A percentile compares a stretch with the other conserved stretches of the same genome.
These are phyloP conservation scores for Rubus idaeus DNA, from an alignment of 306 rosid genomes.

Conservation along the genomic window DNA sequence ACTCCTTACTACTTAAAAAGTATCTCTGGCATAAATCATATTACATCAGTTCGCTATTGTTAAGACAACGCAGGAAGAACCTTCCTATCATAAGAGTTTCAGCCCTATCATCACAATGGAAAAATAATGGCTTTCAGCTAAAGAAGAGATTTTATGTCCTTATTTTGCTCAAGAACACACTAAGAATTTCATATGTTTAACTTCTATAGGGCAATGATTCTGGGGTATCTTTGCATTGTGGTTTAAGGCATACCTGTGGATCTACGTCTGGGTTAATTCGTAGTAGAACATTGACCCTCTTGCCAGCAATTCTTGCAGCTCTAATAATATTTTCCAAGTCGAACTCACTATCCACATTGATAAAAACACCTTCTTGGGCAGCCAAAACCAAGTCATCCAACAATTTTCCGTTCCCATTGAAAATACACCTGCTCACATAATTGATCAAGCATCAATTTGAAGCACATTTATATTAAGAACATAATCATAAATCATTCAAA, in stretches of 20 bases:
- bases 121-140: constrained; percentile 7
- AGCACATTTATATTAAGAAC: neutral
- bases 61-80: neutral
- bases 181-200: neutral
- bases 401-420: constrained; percentile 87
- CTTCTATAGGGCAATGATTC: neutral
- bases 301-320: constrained; percentile 73
- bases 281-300: constrained; percentile 75
- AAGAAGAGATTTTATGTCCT: neutral
- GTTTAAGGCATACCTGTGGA: constrained; percentile 61
- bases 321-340: constrained; percentile 85
- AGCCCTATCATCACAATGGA: constrained; percentile 7
- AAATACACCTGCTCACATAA: constrained; percentile 64
- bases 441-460: neutral
- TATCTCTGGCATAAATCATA: neutral
- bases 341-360: constrained; percentile 89
- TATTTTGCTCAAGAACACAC: neutral
- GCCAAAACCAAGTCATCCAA: constrained; percentile 92
- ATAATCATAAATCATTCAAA: neutral
- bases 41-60: no score
- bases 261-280: constrained; percentile 93
- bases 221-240: neutral
- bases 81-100: neutral
- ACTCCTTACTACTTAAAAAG: no score
- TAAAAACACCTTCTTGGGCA: constrained; percentile 75